Base-by-base conservation (phyloP, 2,329 filamentous ascomycete species). In the Aspergillus texensis region DNA sequence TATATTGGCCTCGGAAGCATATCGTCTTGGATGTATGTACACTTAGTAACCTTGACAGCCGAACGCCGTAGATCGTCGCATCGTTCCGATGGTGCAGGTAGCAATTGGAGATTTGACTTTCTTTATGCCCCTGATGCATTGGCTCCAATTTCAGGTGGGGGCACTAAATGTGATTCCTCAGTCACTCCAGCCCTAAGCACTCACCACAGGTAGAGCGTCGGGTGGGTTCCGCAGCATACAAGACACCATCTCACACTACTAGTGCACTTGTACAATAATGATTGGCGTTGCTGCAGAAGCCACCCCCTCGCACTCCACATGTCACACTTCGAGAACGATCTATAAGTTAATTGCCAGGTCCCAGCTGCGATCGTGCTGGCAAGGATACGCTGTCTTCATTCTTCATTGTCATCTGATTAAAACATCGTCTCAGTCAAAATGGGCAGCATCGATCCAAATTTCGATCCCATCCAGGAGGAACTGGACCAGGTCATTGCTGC, bases 401-500 rank as follows among this genome's bases (percentile, higher is more conserved):
- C 11, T 46, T 16, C 4, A 24, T 46, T 46, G n/a, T 24, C 24
- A 24, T 14, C n/a, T 4, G 24, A 1, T 24, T 2, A 3, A 16
- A 16, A 36, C 5, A 2, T 36, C 34, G 1, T 28, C 46, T 4
- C 24, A 8, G 10, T 26, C 14, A 21, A 34, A 32, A 53, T 53
- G 50, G 30, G 28, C 24, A 53, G 26, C 16, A 12, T 16, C 21
- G 16, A 61, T 10, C 30, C 41, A 19, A 41, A 12, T 21, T 12
- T 46, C 8, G 61, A 63, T 19, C 26, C 46, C 2, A 61, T 65
- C 30, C 50, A 65, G 30, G 48, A 60, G 12, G 26, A 52, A 21
- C 45, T 66, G 26, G 62, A 64, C 16, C 54, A 64, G 26, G 58
- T 66, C 12, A 46, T 57, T 19, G 24, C 36, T n/a, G 56, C 64